Conservation (phyloP, 768 basidiomycete genomes). For the Tulasnella sp. region DNA sequence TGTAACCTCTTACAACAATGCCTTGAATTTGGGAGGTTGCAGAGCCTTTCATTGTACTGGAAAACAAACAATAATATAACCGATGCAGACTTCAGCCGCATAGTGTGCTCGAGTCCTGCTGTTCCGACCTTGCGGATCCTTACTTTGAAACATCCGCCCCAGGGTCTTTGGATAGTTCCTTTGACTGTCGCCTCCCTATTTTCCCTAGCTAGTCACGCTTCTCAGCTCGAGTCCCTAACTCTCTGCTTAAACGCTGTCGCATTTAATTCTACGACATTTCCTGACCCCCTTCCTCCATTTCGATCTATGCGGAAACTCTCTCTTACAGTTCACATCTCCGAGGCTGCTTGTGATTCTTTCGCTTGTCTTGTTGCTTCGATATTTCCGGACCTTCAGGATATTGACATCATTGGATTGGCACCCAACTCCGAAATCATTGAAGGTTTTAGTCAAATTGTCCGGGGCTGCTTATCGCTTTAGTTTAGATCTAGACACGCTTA, state of each 20-base stretch:
- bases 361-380: not conserved
- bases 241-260: not conserved
- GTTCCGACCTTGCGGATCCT: not conserved
- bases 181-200: not conserved
- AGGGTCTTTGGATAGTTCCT: not conserved
- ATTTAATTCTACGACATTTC: not conserved
- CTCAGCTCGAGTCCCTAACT: not conserved
- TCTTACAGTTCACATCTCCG: not conserved
- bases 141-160: not conserved
- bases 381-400: not conserved
- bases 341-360: not conserved
- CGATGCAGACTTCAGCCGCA: not conserved
- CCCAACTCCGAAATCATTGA: not conserved
- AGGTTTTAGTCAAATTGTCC: not conserved
- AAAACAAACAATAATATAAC: not conserved
- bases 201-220: not conserved
- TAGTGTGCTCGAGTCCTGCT: not conserved
- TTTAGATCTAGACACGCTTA: not conserved
- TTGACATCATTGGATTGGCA: not conserved
- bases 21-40: not conserved
- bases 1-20: not conserved
- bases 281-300: not conserved
- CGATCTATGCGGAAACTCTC: not conserved
- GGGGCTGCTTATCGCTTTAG: not conserved
- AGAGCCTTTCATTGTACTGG: not conserved